Conservation (phyloP, 2,329 filamentous ascomycete genomes). For the Celoporthe dispersa region DNA sequence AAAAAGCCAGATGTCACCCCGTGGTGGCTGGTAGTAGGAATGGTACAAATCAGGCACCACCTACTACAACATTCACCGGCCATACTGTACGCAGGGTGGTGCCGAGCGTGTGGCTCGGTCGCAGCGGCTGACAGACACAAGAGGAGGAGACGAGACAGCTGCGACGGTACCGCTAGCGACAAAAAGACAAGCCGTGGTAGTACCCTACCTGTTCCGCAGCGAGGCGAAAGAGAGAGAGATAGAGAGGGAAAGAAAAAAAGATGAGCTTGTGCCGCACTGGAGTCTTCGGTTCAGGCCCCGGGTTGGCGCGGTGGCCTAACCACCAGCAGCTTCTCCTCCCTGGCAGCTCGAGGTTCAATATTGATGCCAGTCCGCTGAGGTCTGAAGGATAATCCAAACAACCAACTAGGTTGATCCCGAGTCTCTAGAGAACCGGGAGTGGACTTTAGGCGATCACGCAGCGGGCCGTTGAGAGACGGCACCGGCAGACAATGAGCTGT, state of each 20-base stretch:
- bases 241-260: not conserved
- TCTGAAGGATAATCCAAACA: constrained; percentile 2
- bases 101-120: constrained; percentile 14
- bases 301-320: not conserved
- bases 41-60: constrained; percentile 29
- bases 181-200: not conserved
- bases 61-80: constrained; percentile 14
- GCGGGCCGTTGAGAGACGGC: constrained; percentile 27
- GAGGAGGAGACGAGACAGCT: constrained; percentile 3
- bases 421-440: constrained; percentile 5
- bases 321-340: not conserved
- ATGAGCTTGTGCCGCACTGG: not conserved
- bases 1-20: constrained; percentile 25
- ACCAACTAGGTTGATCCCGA: constrained; percentile 8
- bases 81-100: constrained; percentile 1
- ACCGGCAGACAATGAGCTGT: constrained; percentile 8
- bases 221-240: not conserved
- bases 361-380: not conserved
- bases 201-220: not conserved
- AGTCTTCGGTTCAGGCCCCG: too few relatives aligned
- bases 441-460: constrained; percentile 16
- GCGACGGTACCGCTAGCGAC: not conserved
- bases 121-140: constrained; percentile 14
- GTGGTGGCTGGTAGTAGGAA: constrained; percentile 21
- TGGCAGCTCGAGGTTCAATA: not conserved